Base-by-base conservation (phyloP, 1,284 basidiomycete species). In the Phenoliferia sp. region DNA sequence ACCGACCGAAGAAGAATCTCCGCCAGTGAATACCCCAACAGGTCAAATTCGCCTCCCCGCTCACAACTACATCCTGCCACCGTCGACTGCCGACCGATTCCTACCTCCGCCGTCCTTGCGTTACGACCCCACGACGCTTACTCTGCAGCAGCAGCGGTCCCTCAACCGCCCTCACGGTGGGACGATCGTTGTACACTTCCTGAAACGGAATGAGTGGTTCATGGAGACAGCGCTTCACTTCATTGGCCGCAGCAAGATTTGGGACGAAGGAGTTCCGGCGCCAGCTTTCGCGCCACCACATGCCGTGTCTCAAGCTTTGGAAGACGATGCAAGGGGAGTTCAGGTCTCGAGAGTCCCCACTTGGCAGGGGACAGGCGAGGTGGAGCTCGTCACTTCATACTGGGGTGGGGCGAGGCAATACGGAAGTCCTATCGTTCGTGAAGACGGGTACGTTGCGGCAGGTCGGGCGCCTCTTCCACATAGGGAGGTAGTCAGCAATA, bases 131-230 rank as follows among this genome's bases (percentile, higher is more conserved):
- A n/a, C 65, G 5, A 65, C 67, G 16, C 63, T 73, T 59, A 33
- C 62, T 2, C 15, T 75, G 10, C 67, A 71, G 10, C 31, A 50
- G 15, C 65, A 67, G 34, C 70, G 71, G 48, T 73, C 73, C 69
- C 67, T 75, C n/a, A 67, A 67, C 56, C 67, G 66, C 12, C 74
- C 74, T 5, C 70, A 80, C 60, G 95, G 95, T 2, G 95, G 95
- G 4, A 99, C 95, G 0, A 85, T 95, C 55, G 89, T 94, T 31
- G 93, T 99, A 56, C 95, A 99, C 80, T 98, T 91, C 78, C 89
- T 98, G 82, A 99, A 98, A 85, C 90, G 92, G 79, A 87, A 92
- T 74, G 89, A 91, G 81, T 99, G 94, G 95, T 98, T 92, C 80
- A 80, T 92, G 72, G 95, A 99, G 81, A 92, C 95, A 1, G 90